Percentiles rank a stretch among this genome's conserved stretches.
phyloP scores from a whole-genome alignment of 345 rosid species.

The Schrenkiella parvula region DNA sequence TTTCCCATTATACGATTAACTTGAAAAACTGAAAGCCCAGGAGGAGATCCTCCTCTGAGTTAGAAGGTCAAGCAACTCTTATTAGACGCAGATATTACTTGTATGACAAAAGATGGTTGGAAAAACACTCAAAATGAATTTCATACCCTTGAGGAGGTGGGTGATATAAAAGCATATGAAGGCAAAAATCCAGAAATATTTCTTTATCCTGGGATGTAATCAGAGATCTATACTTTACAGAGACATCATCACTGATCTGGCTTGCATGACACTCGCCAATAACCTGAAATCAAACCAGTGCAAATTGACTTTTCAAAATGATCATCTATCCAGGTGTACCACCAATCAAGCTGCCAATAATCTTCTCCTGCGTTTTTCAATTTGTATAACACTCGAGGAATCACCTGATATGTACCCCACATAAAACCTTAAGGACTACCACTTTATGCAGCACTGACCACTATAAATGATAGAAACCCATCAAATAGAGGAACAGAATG shows the following conservation, averaged over 20 bases:
- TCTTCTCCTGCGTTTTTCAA: neutral
- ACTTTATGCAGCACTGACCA: constrained; percentile 1
- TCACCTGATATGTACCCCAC: constrained; percentile 2
- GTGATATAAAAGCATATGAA: constrained; percentile 66
- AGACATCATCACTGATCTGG: constrained; percentile 54
- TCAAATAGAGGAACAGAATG: neutral
- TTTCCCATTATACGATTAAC: constrained; percentile 74
- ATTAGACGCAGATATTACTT: constrained; percentile 19
- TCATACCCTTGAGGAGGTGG: constrained; percentile 72
- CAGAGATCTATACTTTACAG: constrained; percentile 57
- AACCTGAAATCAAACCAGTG: constrained; percentile 51
- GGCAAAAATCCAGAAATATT: constrained; percentile 78
- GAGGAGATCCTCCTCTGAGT: constrained; percentile 71
- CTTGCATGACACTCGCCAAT: constrained; percentile 87
- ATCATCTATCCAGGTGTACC: neutral
- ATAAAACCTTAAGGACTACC: neutral
- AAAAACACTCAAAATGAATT: constrained; percentile 6
- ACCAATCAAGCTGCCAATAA: constrained; percentile 1
- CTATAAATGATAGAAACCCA: neutral
- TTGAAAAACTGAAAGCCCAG: constrained; percentile 86
- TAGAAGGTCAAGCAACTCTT: constrained; percentile 27
- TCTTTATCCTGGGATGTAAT: constrained; percentile 53
- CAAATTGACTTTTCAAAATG: neutral
- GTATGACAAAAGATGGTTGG: neutral
- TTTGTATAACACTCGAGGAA: neutral